Conservation (phyloP, 805 yeast genomes). For the Schwanniomyces vanrijiae region DNA sequence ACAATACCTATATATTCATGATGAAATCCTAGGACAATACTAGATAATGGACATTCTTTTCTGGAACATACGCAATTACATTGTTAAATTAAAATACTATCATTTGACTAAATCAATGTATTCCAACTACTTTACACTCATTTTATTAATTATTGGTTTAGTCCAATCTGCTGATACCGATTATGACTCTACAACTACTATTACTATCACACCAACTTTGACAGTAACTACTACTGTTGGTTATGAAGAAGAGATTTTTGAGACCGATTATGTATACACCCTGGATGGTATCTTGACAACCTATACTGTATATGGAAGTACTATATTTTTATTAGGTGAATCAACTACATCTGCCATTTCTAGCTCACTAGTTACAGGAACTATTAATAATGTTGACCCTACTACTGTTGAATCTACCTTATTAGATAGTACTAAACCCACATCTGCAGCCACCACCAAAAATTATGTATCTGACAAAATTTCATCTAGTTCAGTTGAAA, state of each 20-base stretch:
- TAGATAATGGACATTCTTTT: background rate
- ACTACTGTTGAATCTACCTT: background rate
- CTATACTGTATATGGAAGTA: conserved; percentile 19
- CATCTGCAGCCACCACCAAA: background rate
- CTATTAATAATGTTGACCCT: background rate
- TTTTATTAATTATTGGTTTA: conserved; percentile 10
- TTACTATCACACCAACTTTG: conserved; percentile 27
- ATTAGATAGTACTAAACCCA: background rate
- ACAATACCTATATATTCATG: background rate
- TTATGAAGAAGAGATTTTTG: conserved; percentile 22
- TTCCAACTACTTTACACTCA: conserved; percentile 9
- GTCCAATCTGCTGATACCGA: conserved; percentile 10
- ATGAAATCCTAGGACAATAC: background rate
- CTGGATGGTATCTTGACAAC: conserved; percentile 30
- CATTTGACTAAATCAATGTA: background rate
- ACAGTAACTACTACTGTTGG: conserved; percentile 31
- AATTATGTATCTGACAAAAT: too few species aligned
- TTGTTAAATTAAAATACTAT: background rate
- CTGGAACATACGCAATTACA: background rate
- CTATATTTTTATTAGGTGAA: conserved; percentile 7
- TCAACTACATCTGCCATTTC: conserved; percentile 4
- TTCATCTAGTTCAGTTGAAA: conserved; percentile 3
- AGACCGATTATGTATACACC: conserved; percentile 31
- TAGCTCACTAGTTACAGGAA: background rate
- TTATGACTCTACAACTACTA: conserved; percentile 18